Conservation (phyloP, 176 grass and related monocot genomes). For the Thinopyrum elongatum region DNA sequence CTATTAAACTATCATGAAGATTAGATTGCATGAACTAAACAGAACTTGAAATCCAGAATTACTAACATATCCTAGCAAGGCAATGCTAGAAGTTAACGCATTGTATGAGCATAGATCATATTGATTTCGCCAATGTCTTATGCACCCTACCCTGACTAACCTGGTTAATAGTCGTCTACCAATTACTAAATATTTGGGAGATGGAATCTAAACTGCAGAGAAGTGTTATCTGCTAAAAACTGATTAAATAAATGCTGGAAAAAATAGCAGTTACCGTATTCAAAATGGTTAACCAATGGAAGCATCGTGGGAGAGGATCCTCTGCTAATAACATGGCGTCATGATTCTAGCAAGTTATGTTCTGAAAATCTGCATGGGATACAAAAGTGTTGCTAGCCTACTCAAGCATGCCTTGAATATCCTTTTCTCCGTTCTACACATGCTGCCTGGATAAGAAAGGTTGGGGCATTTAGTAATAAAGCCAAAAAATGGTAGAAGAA, state of each 20-base stretch:
- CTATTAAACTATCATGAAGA: neutral
- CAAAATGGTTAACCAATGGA: constrained; percentile 82
- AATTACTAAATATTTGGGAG: no score
- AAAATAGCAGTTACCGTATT: constrained; percentile 54
- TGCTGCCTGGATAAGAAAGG: no score
- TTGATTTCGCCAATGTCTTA: neutral
- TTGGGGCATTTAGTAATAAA: no score
- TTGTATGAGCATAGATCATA: neutral
- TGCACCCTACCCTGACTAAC: neutral
- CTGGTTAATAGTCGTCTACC: no score
- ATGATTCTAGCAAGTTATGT: constrained; percentile 88
- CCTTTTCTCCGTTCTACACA: constrained; percentile 28
- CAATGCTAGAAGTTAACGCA: neutral
- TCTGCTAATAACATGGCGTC: constrained; percentile 67
- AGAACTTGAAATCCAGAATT: neutral
- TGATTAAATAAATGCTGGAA: no score
- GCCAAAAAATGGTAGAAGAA: no score
- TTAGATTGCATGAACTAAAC: neutral
- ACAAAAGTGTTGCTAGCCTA: constrained; percentile 46
- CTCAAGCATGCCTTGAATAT: constrained; percentile 26
- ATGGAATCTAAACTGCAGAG: no score
- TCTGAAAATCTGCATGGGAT: constrained; percentile 64
- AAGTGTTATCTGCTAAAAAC: no score
- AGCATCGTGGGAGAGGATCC: constrained; percentile 70
- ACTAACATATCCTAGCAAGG: neutral